Percentiles rank a stretch among this genome's conserved stretches.
phyloP scores from a whole-genome alignment of 2,329 filamentous ascomycete genomes.

The Epichloe aotearoae region DNA sequence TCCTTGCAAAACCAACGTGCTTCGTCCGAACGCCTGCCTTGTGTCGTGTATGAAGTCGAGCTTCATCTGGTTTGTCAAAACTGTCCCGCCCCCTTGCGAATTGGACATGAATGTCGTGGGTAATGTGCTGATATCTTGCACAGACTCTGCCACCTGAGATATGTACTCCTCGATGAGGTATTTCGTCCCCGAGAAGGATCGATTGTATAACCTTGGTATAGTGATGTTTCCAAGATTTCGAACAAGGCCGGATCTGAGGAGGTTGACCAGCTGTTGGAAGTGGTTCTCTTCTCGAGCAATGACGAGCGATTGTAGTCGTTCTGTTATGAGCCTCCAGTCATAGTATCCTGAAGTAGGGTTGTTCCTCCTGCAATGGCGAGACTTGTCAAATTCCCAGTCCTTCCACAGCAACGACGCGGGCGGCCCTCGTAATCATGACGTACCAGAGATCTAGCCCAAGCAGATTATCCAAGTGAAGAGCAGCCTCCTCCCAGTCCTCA shows the following conservation, averaged over 20 bases:
- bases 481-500: constrained; percentile 80
- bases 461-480: constrained; percentile 67
- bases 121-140: constrained; percentile 60
- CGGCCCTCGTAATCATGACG: constrained; percentile 6
- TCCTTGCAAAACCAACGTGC: constrained; percentile 74
- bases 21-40: constrained; percentile 76
- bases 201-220: constrained; percentile 66
- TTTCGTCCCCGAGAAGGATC: constrained; percentile 80
- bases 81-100: constrained; percentile 21
- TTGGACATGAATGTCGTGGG: constrained; percentile 37
- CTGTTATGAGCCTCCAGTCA: constrained; percentile 72
- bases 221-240: constrained; percentile 90
- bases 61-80: constrained; percentile 61
- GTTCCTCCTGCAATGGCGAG: constrained; percentile 48
- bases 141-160: constrained; percentile 65
- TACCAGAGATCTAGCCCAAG: constrained; percentile 74
- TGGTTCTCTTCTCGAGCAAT: constrained; percentile 58
- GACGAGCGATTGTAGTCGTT: constrained; percentile 59
- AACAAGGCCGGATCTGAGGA: constrained; percentile 65
- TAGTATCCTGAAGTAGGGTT: constrained; percentile 71
- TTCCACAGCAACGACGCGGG: too few species aligned
- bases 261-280: constrained; percentile 60
- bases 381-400: background rate
- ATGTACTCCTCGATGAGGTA: constrained; percentile 85
- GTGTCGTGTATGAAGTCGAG: constrained; percentile 79